A percentile compares a stretch with the other conserved stretches of the same genome.
These are phyloP conservation scores for Pseudogymnoascus destructans DNA, from an alignment of 2,329 filamentous ascomycete species.

Conservation along the genomic window DNA sequence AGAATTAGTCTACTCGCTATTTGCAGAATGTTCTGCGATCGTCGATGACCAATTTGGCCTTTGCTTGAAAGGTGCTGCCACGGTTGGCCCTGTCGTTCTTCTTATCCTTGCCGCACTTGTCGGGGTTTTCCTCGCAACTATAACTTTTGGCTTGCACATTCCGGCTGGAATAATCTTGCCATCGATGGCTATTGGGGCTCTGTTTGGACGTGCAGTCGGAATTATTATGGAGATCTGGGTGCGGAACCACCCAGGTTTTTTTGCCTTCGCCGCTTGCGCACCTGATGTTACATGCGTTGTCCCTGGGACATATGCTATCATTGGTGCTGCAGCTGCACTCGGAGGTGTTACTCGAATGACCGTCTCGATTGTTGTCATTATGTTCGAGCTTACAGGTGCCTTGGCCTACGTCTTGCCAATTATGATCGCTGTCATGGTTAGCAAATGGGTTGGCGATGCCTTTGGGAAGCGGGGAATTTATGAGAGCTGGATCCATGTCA, in stretches of 20 bases:
- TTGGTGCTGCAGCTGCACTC: constrained; percentile 88
- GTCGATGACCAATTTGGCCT: constrained; percentile 79
- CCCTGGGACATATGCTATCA: constrained; percentile 90
- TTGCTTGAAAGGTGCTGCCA: constrained; percentile 75
- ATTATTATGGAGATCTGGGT: constrained; percentile 86
- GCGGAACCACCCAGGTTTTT: constrained; percentile 58
- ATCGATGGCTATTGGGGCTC: constrained; percentile 87
- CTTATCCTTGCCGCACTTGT: constrained; percentile 70
- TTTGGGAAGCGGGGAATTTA: constrained; percentile 91
- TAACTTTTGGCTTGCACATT: constrained; percentile 89
- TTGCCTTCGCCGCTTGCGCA: constrained; percentile 69
- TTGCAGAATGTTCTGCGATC: constrained; percentile 75
- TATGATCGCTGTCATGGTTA: constrained; percentile 97
- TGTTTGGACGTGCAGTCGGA: constrained; percentile 79
- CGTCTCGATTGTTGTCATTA: constrained; percentile 96
- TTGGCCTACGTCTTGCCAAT: constrained; percentile 94
- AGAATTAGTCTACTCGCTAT: constrained; percentile 82
- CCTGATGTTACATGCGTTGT: constrained; percentile 81
- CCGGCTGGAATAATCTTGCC: constrained; percentile 92
- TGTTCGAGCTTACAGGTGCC: constrained; percentile 96
- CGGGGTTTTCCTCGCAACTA: constrained; percentile 70
- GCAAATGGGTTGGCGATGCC: constrained; percentile 95
- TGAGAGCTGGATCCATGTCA: constrained; percentile 94
- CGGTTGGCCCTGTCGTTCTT: constrained; percentile 68
- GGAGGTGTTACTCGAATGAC: constrained; percentile 93